phyloP scores from a whole-genome alignment of 2,329 filamentous ascomycete genomes.

The Trichoderma atroviride region DNA sequence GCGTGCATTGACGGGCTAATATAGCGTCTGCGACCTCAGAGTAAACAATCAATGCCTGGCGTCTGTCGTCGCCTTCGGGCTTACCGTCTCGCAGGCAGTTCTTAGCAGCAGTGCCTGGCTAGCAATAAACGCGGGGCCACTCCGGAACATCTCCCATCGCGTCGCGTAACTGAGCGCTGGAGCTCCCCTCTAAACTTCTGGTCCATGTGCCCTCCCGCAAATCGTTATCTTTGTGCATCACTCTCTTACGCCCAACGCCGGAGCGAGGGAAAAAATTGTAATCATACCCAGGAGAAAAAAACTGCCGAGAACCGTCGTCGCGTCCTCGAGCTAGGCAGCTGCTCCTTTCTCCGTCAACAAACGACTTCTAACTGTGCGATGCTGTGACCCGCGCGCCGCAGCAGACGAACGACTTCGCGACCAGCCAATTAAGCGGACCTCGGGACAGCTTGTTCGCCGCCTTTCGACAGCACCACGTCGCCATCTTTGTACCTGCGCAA shows the following conservation, averaged over 20 bases:
- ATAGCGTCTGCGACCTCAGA: neutral
- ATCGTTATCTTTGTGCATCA: constrained; percentile 23
- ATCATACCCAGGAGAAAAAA: neutral
- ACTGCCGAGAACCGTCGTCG: constrained; percentile 17
- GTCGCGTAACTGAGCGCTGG: constrained; percentile 24
- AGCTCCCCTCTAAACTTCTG: constrained; percentile 26
- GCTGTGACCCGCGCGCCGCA: constrained; percentile 32
- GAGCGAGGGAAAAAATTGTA: neutral
- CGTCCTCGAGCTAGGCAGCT: constrained; percentile 2
- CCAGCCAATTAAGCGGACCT: constrained; percentile 27
- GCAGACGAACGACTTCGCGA: constrained; percentile 29
- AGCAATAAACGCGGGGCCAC: constrained; percentile 22
- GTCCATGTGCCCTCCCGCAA: constrained; percentile 6
- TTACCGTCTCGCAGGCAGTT: neutral
- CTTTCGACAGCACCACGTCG: constrained; percentile 15
- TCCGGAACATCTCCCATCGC: constrained; percentile 23
- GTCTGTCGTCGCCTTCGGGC: neutral
- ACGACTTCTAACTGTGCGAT: constrained; percentile 29
- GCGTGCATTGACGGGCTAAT: neutral
- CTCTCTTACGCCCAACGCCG: constrained; percentile 9
- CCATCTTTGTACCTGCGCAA: constrained; percentile 31
- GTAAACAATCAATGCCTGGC: neutral
- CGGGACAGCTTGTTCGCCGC: constrained; percentile 23
- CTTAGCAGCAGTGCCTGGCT: neutral
- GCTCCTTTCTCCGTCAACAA: constrained; percentile 18